Percentiles rank a stretch among this genome's conserved stretches.
Conservation (phyloP, 306 rosid genomes). For the Luffa acutangula region DNA sequence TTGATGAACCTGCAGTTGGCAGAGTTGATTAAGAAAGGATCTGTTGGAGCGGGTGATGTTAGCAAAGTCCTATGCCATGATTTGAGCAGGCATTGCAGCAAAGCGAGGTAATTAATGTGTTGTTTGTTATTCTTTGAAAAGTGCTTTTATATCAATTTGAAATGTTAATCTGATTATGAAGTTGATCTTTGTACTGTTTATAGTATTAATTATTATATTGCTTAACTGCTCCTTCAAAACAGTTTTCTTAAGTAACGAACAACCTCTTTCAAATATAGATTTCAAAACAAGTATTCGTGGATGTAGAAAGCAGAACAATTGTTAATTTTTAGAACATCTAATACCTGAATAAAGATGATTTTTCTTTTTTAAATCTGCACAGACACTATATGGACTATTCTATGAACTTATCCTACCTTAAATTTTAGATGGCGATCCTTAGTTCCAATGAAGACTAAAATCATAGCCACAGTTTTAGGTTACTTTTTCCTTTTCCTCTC, state of each 20-base stretch:
- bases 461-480: neutral
- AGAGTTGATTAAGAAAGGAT: slow-evolving; percentile 72
- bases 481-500: neutral
- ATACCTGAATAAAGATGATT: neutral
- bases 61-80: slow-evolving; percentile 82
- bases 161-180: neutral
- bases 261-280: neutral
- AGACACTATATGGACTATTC: neutral
- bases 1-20: slow-evolving; percentile 44
- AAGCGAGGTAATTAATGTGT: slow-evolving; percentile 33
- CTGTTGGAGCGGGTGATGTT: slow-evolving; percentile 63
- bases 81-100: slow-evolving; percentile 80
- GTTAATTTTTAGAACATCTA: neutral
- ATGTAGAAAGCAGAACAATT: neutral
- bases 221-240: neutral
- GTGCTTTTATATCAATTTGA: neutral
- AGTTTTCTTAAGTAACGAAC: neutral
- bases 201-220: neutral
- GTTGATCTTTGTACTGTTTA: neutral
- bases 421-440: neutral
- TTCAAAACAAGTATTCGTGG: neutral
- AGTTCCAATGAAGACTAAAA: neutral
- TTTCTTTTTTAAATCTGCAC: neutral
- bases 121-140: neutral
- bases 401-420: neutral